Conservation (phyloP, 345 rosid species). For the Raphanus raphanistrum region DNA sequence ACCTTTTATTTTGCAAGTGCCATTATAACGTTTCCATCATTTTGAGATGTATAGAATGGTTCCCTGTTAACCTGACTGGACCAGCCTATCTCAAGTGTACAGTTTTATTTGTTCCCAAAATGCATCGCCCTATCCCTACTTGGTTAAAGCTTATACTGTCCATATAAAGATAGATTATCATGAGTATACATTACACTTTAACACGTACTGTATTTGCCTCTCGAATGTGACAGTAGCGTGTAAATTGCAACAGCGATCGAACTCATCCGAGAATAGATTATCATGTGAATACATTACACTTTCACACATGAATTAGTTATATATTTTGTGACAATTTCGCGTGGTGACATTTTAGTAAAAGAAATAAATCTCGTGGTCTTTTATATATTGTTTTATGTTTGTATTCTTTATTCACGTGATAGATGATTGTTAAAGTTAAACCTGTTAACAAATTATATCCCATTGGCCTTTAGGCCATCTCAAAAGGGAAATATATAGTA, state of each 20-base stretch:
- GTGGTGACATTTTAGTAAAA: neutral
- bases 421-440: neutral
- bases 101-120: neutral
- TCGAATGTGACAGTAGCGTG: neutral
- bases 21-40: neutral
- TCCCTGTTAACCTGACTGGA: neutral
- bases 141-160: neutral
- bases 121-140: neutral
- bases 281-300: no score
- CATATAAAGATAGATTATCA: neutral
- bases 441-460: neutral
- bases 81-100: neutral
- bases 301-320: neutral
- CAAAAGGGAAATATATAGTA: neutral
- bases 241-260: neutral
- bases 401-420: neutral
- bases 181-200: neutral
- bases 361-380: neutral
- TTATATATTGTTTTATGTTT: neutral
- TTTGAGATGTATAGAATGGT: neutral
- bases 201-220: neutral
- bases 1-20: neutral
- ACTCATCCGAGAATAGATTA: neutral
- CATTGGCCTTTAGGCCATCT: neutral
- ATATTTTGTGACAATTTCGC: neutral